These are phyloP conservation scores for Zanthoxylum bungeanum DNA, from an alignment of 345 rosid species.

Conservation along the genomic window DNA sequence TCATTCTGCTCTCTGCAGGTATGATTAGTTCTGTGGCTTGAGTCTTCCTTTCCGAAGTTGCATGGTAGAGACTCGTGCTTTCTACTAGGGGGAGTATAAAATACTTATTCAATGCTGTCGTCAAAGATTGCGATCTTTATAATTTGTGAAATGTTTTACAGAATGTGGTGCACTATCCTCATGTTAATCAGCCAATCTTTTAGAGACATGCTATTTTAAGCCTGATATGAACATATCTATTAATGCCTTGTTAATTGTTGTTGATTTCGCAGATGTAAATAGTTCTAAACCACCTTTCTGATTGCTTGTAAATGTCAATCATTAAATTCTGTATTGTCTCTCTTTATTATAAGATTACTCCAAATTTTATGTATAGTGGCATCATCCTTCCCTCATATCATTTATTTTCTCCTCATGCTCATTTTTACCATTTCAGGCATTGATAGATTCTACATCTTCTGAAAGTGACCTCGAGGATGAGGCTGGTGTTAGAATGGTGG, in stretches of 20 bases:
- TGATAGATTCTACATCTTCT: conserved; percentile 77
- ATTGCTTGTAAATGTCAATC: background rate
- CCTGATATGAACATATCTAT: background rate
- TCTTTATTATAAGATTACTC: background rate
- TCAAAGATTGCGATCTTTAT: no score
- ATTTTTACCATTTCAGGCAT: conserved; percentile 43
- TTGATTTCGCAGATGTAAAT: background rate
- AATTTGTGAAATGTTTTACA: background rate
- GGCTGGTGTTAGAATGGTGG: conserved; percentile 89
- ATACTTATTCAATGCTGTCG: no score
- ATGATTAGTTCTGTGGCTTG: conserved; percentile 2
- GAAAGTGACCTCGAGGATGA: conserved; percentile 67
- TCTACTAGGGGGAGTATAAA: no score
- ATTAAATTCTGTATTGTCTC: background rate
- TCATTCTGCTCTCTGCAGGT: conserved; percentile 94
- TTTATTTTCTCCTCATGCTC: background rate
- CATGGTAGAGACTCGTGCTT: no score
- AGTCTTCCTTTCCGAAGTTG: background rate
- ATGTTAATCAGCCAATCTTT: background rate
- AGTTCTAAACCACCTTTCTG: background rate
- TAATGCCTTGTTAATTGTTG: background rate
- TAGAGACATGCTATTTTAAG: background rate
- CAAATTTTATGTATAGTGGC: background rate
- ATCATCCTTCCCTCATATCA: no score
- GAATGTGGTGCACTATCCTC: background rate